Evolutionary conservation across 1,284 basidiomycete species (phyloP).

Genomic region (Ustilago shanxiensis): DNA sequence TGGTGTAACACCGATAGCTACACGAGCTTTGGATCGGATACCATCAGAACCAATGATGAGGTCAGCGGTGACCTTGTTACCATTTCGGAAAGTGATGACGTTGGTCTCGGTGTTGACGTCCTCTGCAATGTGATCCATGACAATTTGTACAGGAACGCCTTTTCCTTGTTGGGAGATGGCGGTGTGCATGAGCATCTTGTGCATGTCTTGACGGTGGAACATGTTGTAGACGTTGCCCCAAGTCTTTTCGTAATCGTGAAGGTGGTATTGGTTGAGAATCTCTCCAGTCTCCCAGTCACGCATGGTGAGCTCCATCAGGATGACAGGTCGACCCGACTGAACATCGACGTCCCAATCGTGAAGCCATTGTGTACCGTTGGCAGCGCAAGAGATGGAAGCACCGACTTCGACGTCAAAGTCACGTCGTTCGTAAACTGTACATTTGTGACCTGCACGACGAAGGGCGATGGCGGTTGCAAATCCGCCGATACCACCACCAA

Average conservation of each 20-base stretch:
- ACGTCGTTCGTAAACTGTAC: slow-evolving; percentile 50
- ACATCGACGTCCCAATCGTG: slow-evolving; percentile 50
- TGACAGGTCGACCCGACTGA: slow-evolving; percentile 41
- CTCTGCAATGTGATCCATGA: slow-evolving; percentile 71
- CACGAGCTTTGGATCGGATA: slow-evolving; percentile 63
- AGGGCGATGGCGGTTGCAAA: slow-evolving; percentile 43
- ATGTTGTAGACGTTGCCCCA: slow-evolving; percentile 64
- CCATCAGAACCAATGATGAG: slow-evolving; percentile 80
- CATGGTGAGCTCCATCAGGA: slow-evolving; percentile 55
- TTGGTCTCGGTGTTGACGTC: slow-evolving; percentile 66
- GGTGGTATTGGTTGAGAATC: slow-evolving; percentile 52
- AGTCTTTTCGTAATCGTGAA: slow-evolving; percentile 49
- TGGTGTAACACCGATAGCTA: slow-evolving; percentile 54
- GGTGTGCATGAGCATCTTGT: slow-evolving; percentile 59
- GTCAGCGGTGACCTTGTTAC: slow-evolving; percentile 74
- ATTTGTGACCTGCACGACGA: slow-evolving; percentile 49
- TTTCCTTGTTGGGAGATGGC: slow-evolving; percentile 63
- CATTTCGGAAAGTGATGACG: slow-evolving; percentile 72
- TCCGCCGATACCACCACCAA: slow-evolving; percentile 51
- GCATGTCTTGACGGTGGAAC: slow-evolving; percentile 71
- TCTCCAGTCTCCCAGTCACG: slow-evolving; percentile 48
- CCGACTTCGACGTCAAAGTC: slow-evolving; percentile 52
- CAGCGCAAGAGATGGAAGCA: slow-evolving; percentile 53
- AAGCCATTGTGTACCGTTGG: slow-evolving; percentile 52
- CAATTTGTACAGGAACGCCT: slow-evolving; percentile 55